phyloP scores from a whole-genome alignment of 345 rosid genomes.

The Bruguiera sexangula region DNA sequence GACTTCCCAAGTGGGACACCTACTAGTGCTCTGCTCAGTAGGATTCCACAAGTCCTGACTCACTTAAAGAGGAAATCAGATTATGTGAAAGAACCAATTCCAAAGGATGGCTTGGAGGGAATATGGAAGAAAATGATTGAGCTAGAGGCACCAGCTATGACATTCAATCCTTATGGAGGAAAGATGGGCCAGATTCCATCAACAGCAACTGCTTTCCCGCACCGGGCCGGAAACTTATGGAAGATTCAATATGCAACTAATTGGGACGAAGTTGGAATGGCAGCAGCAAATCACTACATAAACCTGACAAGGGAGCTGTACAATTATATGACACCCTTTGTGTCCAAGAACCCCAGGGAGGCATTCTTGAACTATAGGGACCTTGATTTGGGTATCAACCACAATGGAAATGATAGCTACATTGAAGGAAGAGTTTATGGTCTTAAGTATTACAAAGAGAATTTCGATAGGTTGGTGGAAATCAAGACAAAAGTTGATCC shows the following conservation, averaged over 20 bases:
- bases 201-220: constrained; percentile 10
- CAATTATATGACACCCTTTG: constrained; percentile 13
- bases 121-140: constrained; percentile 25
- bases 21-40: constrained; percentile 7
- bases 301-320: constrained; percentile 15
- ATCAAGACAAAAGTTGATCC: constrained; percentile 17
- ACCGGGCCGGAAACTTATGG: constrained; percentile 17
- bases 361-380: constrained; percentile 18
- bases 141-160: background rate
- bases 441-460: constrained; percentile 5
- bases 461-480: constrained; percentile 15
- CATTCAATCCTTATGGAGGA: constrained; percentile 22
- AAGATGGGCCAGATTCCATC: constrained; percentile 10
- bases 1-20: constrained; percentile 11
- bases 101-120: constrained; percentile 15
- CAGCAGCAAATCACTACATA: constrained; percentile 5
- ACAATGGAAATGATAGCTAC: constrained; percentile 9
- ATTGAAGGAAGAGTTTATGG: constrained; percentile 13
- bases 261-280: constrained; percentile 4
- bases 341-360: constrained; percentile 8
- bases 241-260: constrained; percentile 11
- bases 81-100: constrained; percentile 20
- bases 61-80: constrained; percentile 29
- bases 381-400: constrained; percentile 10
- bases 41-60: constrained; percentile 2